Evolutionary conservation across 1,284 basidiomycete species (phyloP).

Genomic region (Stygiomarasmius scandens): DNA sequence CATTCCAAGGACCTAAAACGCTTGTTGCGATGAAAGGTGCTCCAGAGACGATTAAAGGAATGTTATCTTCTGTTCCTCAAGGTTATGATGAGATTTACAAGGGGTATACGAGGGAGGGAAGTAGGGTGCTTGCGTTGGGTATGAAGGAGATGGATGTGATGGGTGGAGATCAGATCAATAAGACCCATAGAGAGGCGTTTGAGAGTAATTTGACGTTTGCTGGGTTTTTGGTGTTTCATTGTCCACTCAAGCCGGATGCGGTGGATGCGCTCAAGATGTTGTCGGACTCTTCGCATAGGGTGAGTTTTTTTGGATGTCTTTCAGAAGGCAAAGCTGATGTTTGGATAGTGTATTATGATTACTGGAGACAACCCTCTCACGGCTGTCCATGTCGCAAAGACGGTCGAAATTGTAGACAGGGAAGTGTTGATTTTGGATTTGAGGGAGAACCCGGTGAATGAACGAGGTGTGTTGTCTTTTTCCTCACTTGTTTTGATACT

Average conservation of each 20-base stretch:
- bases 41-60: slow-evolving; percentile 89
- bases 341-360: slow-evolving; percentile 88
- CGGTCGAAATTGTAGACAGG: slow-evolving; percentile 95
- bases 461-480: slow-evolving; percentile 55
- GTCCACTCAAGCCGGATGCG: slow-evolving; percentile 93
- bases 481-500: background rate
- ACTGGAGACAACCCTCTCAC: slow-evolving; percentile 97
- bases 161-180: slow-evolving; percentile 82
- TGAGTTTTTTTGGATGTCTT: slow-evolving; percentile 42
- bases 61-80: slow-evolving; percentile 76
- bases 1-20: slow-evolving; percentile 45
- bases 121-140: slow-evolving; percentile 88
- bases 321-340: slow-evolving; percentile 9
- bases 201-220: slow-evolving; percentile 81
- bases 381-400: slow-evolving; percentile 89
- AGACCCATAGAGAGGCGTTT: slow-evolving; percentile 75
- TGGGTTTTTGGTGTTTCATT: slow-evolving; percentile 96
- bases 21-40: slow-evolving; percentile 88
- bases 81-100: slow-evolving; percentile 93
- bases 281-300: slow-evolving; percentile 90
- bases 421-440: slow-evolving; percentile 90
- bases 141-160: slow-evolving; percentile 79
- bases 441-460: slow-evolving; percentile 75
- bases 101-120: slow-evolving; percentile 88
- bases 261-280: slow-evolving; percentile 89